Conservation (phyloP, 129 eudicot species). For the Apium graveolens region DNA sequence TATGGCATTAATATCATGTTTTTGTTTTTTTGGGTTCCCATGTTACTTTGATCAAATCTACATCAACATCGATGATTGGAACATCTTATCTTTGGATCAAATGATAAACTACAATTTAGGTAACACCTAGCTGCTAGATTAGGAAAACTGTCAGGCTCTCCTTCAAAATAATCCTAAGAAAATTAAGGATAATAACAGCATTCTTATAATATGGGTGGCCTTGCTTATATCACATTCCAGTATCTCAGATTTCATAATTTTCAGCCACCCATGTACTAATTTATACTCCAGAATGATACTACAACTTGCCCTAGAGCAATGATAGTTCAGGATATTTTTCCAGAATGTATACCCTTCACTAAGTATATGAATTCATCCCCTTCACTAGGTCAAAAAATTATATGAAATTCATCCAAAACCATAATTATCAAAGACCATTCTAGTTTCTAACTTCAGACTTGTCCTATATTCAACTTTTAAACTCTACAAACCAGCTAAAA, state of each 20-base stretch:
- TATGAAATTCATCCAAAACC: background rate
- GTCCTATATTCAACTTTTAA: no score
- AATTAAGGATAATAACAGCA: background rate
- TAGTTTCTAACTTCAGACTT: background rate
- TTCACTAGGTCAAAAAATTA: background rate
- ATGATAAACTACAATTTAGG: conserved; percentile 1
- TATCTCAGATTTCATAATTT: background rate
- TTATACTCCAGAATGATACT: background rate
- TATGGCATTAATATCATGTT: conserved; percentile 1
- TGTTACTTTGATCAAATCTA: conserved; percentile 9
- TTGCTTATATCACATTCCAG: background rate
- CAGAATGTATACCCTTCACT: background rate
- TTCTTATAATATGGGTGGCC: background rate
- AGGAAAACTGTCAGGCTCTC: background rate
- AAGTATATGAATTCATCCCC: no score
- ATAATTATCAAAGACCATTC: background rate
- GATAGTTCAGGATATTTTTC: background rate
- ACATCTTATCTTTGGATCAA: conserved; percentile 18
- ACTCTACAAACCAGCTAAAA: background rate
- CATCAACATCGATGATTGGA: background rate
- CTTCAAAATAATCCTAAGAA: background rate
- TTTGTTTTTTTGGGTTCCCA: background rate
- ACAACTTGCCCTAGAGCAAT: background rate
- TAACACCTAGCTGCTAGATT: conserved; percentile 3
- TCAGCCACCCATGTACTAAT: background rate